A percentile compares a stretch with the other conserved stretches of the same genome.
Evolutionary conservation across 2,329 filamentous ascomycete species (phyloP).

Genomic region (Graphilbum fragrans): DNA sequence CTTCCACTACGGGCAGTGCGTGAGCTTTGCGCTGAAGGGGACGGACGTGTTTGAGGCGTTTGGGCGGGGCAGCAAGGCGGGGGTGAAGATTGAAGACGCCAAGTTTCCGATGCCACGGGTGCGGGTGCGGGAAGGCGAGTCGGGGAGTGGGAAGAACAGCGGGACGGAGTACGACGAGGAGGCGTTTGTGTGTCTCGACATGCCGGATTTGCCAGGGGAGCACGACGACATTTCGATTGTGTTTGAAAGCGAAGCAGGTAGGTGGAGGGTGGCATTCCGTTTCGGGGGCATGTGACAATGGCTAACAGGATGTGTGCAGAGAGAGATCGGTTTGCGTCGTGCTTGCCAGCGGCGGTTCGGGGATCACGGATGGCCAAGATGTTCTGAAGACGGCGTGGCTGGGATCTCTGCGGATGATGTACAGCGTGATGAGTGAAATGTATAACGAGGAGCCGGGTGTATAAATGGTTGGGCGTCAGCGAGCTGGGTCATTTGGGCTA

Average conservation of each 20-base stretch:
- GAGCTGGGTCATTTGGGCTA: too few relatives aligned
- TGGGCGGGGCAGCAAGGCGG: slow-evolving; percentile 53
- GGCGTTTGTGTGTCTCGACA: slow-evolving; percentile 72
- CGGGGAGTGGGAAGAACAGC: slow-evolving; percentile 15
- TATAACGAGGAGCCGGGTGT: too few relatives aligned
- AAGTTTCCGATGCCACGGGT: slow-evolving; percentile 75
- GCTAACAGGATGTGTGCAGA: slow-evolving; percentile 26
- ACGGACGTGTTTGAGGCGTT: slow-evolving; percentile 73
- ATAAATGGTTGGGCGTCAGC: too few relatives aligned
- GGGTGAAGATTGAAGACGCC: slow-evolving; percentile 72
- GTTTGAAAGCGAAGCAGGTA: slow-evolving; percentile 70
- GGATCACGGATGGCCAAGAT: slow-evolving; percentile 19
- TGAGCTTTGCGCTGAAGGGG: slow-evolving; percentile 77
- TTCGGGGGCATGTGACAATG: not conserved
- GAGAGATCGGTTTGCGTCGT: slow-evolving; percentile 37
- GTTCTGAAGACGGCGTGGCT: slow-evolving; percentile 6
- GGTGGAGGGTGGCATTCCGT: slow-evolving; percentile 21
- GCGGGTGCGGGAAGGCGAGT: slow-evolving; percentile 28
- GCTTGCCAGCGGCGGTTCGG: slow-evolving; percentile 45
- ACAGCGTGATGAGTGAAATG: too few relatives aligned
- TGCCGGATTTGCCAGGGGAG: slow-evolving; percentile 80
- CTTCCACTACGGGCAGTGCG: slow-evolving; percentile 74
- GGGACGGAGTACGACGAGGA: slow-evolving; percentile 28
- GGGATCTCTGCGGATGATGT: too few relatives aligned
- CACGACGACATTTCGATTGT: slow-evolving; percentile 82